phyloP scores from a whole-genome alignment of 345 rosid species.

The Camelina neglecta region DNA sequence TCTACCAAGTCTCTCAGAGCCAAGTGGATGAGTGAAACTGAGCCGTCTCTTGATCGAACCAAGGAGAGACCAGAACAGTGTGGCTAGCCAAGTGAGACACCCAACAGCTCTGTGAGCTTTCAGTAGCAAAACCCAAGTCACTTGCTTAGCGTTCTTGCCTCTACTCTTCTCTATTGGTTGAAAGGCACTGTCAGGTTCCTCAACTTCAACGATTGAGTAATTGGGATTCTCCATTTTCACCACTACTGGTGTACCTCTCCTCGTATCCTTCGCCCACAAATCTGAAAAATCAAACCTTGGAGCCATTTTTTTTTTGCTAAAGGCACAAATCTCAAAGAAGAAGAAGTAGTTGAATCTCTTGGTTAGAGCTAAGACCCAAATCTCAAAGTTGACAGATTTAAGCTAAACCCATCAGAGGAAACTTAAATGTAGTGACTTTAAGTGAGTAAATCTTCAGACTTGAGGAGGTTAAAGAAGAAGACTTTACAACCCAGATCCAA shows the following conservation, averaged over 20 bases:
- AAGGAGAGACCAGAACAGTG: constrained; percentile 72
- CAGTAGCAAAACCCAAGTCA: constrained; percentile 88
- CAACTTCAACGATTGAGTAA: constrained; percentile 77
- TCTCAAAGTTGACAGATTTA: constrained; percentile 24
- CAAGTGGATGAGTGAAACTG: constrained; percentile 58
- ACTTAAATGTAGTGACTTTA: constrained; percentile 23
- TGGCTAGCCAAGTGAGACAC: constrained; percentile 72
- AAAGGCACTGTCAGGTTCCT: constrained; percentile 83
- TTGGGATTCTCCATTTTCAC: constrained; percentile 88
- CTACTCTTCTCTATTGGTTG: constrained; percentile 74
- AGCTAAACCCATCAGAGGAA: constrained; percentile 32
- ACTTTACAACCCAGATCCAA: constrained; percentile 54
- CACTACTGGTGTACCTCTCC: constrained; percentile 78
- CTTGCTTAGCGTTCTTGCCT: constrained; percentile 85
- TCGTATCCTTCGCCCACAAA: constrained; percentile 65
- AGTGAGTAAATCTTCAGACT: constrained; percentile 22
- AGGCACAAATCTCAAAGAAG: constrained; percentile 12
- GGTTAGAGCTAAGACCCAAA: constrained; percentile 14
- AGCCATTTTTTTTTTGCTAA: constrained; percentile 53
- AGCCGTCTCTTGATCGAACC: constrained; percentile 73
- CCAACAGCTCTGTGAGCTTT: constrained; percentile 87
- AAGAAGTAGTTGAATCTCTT: constrained; percentile 4
- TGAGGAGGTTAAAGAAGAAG: not conserved
- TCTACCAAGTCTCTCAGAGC: constrained; percentile 60
- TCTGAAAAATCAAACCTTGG: constrained; percentile 64